Evolutionary conservation across 257 asterid genomes (phyloP).

Genomic region (Solanum tacnaense): DNA sequence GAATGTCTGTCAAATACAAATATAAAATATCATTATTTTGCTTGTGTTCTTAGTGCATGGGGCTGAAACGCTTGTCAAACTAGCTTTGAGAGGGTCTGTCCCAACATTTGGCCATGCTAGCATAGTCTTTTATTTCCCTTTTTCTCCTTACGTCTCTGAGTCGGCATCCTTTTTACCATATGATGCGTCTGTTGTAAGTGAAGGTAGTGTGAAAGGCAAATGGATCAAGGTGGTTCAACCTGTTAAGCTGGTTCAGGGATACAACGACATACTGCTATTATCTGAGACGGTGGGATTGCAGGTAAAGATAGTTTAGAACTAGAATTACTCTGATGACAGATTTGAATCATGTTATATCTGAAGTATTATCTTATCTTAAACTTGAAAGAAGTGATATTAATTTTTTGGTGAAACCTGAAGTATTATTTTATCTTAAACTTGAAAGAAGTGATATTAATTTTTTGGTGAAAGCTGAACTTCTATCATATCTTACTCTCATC

Average conservation of each 20-base stretch:
- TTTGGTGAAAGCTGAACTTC: neutral
- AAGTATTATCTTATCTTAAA: neutral
- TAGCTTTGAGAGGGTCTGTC: neutral
- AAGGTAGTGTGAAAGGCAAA: slow-evolving; percentile 72
- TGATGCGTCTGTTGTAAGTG: slow-evolving; percentile 3
- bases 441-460: neutral
- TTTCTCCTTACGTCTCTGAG: neutral
- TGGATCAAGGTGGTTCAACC: slow-evolving; percentile 78
- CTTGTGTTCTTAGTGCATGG: neutral
- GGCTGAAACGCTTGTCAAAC: neutral
- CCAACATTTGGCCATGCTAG: neutral
- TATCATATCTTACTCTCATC: neutral
- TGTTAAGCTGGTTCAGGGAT: slow-evolving; percentile 53
- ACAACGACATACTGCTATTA: slow-evolving; percentile 57
- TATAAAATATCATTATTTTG: neutral
- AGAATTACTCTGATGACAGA: neutral
- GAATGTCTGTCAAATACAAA: neutral
- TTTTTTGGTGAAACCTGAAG: neutral
- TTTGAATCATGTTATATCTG: neutral
- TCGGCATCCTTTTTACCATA: neutral
- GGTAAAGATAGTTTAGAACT: slow-evolving; percentile 30
- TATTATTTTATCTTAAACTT: neutral
- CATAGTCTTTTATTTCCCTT: neutral
- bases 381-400: neutral
- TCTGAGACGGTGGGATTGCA: slow-evolving; percentile 90